phyloP scores from a whole-genome alignment of 345 rosid species.

The Populus nigra region DNA sequence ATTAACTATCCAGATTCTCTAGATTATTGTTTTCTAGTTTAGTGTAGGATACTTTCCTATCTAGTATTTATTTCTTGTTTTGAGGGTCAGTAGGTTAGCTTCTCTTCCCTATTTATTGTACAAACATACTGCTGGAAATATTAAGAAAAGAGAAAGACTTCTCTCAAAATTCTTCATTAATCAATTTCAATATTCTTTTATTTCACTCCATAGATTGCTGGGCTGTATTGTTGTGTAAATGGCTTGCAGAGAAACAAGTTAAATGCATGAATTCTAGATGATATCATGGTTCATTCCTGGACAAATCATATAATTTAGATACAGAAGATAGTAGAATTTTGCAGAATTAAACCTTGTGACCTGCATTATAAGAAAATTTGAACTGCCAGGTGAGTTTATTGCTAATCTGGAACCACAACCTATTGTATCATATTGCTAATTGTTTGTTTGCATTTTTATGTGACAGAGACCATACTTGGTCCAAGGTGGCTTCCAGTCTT shows the following conservation, averaged over 20 bases:
- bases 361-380: not conserved
- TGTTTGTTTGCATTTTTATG: conserved; percentile 10
- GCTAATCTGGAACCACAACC: not conserved
- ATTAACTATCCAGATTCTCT: too few species aligned
- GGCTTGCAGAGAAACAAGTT: not conserved
- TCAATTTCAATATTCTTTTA: too few species aligned
- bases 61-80: too few species aligned
- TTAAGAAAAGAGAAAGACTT: too few species aligned
- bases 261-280: not conserved
- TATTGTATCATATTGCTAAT: conserved; percentile 11
- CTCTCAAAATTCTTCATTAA: too few species aligned
- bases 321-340: not conserved
- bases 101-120: too few species aligned
- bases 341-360: not conserved
- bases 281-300: not conserved
- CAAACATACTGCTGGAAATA: too few species aligned
- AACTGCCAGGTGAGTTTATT: not conserved
- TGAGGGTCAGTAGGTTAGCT: too few species aligned
- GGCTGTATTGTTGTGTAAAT: not conserved
- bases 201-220: not conserved
- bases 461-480: conserved; percentile 73
- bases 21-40: too few species aligned
- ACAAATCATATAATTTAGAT: not conserved
- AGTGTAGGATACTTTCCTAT: too few species aligned
- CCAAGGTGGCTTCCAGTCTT: conserved; percentile 83